phyloP scores from a whole-genome alignment of 2,329 filamentous ascomycete genomes.

The Pseudonectria buxi region DNA sequence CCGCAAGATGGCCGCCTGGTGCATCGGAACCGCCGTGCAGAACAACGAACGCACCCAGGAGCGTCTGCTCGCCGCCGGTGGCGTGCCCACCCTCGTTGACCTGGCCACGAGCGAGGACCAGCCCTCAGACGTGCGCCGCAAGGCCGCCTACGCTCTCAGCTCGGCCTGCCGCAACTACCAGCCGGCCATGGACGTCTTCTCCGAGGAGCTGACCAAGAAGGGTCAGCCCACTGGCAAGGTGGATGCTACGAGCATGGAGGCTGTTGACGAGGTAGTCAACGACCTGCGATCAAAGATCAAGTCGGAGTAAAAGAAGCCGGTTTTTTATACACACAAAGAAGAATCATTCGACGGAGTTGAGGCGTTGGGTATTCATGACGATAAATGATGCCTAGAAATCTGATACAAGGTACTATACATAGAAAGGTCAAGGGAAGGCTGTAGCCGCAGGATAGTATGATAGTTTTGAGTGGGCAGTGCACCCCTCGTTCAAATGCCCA shows the following conservation, averaged over 20 bases:
- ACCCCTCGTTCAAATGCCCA: constrained; percentile 13
- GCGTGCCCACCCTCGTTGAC: constrained; percentile 61
- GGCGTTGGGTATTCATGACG: constrained; percentile 13
- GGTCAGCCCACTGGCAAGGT: constrained; percentile 53
- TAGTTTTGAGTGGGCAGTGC: constrained; percentile 9
- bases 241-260: constrained; percentile 84
- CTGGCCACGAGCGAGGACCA: constrained; percentile 56
- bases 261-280: constrained; percentile 68
- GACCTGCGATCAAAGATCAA: constrained; percentile 52
- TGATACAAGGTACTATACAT: constrained; percentile 1
- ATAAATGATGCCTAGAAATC: background rate
- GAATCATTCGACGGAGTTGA: constrained; percentile 32
- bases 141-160: constrained; percentile 84
- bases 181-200: constrained; percentile 65
- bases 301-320: constrained; percentile 15
- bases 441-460: background rate
- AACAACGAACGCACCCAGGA: constrained; percentile 88
- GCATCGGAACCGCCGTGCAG: constrained; percentile 87
- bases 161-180: constrained; percentile 85
- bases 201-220: constrained; percentile 51
- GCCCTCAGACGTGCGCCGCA: constrained; percentile 63
- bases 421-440: constrained; percentile 5
- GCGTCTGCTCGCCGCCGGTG: constrained; percentile 55
- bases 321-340: constrained; percentile 8
- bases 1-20: constrained; percentile 86